These are phyloP conservation scores for Botrytis cinerea DNA, from an alignment of 2,329 filamentous ascomycete genomes.

Conservation along the genomic window DNA sequence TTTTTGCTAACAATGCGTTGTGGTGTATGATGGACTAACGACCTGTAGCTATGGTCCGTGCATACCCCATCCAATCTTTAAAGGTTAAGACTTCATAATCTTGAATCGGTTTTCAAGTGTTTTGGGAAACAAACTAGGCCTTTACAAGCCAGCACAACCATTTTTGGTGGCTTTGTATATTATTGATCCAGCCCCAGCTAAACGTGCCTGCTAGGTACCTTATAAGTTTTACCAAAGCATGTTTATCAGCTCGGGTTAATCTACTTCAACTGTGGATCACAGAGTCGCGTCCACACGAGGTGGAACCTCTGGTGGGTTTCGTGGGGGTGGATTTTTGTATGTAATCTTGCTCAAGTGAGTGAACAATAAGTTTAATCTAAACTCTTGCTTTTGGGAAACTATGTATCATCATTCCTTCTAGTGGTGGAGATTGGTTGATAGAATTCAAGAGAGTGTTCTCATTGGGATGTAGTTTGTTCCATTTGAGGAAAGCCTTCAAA, in stretches of 20 bases:
- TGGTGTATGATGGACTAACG: background rate
- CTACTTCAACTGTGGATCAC: background rate
- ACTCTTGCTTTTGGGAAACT: no score
- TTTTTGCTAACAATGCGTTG: background rate
- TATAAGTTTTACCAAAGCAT: background rate
- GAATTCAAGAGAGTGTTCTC: no score
- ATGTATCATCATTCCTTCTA: background rate
- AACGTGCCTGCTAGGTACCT: no score
- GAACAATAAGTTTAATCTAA: background rate
- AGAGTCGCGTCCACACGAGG: background rate
- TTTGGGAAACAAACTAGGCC: background rate
- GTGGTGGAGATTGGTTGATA: background rate
- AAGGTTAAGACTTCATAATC: background rate
- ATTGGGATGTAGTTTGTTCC: background rate
- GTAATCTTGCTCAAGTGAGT: constrained; percentile 1
- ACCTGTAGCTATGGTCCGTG: background rate
- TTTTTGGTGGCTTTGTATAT: background rate
- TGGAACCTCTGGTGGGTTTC: background rate
- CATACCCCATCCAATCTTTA: background rate
- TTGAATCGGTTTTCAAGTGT: background rate
- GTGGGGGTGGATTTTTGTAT: background rate
- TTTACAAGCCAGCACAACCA: background rate
- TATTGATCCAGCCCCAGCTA: background rate
- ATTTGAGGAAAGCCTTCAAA: background rate
- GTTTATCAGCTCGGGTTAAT: background rate